These are phyloP conservation scores for Arabidopsis arenosa DNA, from an alignment of 345 rosid species.

Conservation along the genomic window DNA sequence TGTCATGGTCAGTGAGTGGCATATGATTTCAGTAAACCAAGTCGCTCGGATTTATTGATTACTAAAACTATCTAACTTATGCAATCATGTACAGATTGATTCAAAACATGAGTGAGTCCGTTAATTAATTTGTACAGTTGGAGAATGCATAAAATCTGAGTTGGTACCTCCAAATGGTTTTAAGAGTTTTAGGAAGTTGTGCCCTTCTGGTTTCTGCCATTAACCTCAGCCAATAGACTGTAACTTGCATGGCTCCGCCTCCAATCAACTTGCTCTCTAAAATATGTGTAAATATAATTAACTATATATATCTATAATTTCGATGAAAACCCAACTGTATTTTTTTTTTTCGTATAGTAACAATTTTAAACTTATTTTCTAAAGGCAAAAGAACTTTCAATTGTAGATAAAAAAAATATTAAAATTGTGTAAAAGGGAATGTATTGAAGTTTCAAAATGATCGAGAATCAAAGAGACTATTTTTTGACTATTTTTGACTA, in stretches of 20 bases:
- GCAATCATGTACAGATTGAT: not conserved
- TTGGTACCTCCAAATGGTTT: constrained; percentile 25
- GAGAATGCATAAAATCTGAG: constrained; percentile 9
- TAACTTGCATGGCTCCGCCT: constrained; percentile 30
- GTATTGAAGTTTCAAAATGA: not conserved
- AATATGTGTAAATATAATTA: not conserved
- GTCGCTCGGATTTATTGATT: not conserved
- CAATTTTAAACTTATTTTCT: too few relatives aligned
- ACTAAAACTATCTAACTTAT: not conserved
- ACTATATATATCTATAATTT: not conserved
- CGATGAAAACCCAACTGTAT: not conserved
- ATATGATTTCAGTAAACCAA: constrained; percentile 9
- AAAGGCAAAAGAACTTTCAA: not conserved
- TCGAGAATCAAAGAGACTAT: not conserved
- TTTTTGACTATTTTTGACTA: not conserved
- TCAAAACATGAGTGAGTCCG: not conserved
- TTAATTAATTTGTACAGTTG: not conserved
- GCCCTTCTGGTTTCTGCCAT: constrained; percentile 18
- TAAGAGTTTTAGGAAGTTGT: constrained; percentile 25
- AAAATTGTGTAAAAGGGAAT: not conserved
- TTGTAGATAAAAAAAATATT: not conserved
- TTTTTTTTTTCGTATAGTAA: not conserved
- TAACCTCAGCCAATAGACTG: constrained; percentile 15
- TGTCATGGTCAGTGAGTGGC: constrained; percentile 29
- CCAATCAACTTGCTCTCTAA: constrained; percentile 36